These are phyloP conservation scores for Amylocarpus encephaloides DNA, from an alignment of 2,329 filamentous ascomycete species.

Conservation along the genomic window DNA sequence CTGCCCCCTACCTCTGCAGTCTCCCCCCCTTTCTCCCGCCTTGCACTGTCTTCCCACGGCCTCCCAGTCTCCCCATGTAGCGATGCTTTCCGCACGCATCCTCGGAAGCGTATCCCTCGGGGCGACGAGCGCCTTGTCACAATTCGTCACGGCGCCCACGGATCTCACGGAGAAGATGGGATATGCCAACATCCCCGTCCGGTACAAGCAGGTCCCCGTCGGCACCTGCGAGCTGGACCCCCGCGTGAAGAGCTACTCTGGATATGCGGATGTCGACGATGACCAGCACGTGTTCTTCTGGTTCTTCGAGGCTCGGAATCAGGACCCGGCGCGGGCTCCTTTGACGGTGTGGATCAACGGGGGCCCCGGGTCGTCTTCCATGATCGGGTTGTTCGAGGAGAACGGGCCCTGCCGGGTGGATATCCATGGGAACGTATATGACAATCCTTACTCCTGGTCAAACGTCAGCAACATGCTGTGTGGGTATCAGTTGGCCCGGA, in stretches of 20 bases:
- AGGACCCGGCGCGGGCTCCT: constrained; percentile 40
- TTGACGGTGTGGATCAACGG: constrained; percentile 56
- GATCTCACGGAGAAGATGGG: constrained; percentile 34
- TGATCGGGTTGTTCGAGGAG: constrained; percentile 57
- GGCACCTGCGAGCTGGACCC: constrained; percentile 41
- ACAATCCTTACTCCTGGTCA: constrained; percentile 55
- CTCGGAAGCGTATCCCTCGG: not conserved
- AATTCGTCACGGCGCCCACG: constrained; percentile 35
- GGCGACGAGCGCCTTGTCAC: constrained; percentile 6
- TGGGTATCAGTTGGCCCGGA: constrained; percentile 47
- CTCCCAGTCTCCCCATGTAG: not conserved
- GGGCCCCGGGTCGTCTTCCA: constrained; percentile 56
- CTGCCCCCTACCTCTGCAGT: too few species aligned
- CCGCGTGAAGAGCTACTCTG: constrained; percentile 37
- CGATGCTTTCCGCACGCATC: not conserved
- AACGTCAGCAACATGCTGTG: constrained; percentile 47
- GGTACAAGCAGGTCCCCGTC: constrained; percentile 42
- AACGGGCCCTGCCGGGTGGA: constrained; percentile 42
- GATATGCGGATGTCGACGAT: constrained; percentile 37
- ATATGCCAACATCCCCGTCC: constrained; percentile 36
- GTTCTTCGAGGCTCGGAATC: constrained; percentile 41
- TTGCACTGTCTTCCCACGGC: not conserved
- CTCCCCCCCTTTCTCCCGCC: not conserved
- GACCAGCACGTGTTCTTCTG: constrained; percentile 39
- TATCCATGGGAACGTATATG: constrained; percentile 34